Conservation (phyloP, 2,329 filamentous ascomycete genomes). For the Colletotrichum aenigma region DNA sequence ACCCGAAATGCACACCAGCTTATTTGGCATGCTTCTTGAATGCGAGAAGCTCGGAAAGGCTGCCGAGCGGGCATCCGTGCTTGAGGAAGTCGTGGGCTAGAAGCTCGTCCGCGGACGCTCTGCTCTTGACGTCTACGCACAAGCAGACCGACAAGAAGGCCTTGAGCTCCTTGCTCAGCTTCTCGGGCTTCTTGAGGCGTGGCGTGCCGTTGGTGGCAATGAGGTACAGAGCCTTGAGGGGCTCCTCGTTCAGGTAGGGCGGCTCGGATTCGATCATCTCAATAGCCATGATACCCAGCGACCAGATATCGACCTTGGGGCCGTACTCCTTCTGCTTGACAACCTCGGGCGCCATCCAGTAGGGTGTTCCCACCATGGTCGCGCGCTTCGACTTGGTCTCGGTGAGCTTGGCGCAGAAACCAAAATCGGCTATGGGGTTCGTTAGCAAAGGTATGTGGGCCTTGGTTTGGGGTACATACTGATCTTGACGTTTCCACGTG, state of each 20-base stretch:
- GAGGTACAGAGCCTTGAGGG: slow-evolving; percentile 93
- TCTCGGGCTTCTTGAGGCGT: slow-evolving; percentile 96
- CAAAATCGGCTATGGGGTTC: slow-evolving; percentile 81
- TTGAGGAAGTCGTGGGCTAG: slow-evolving; percentile 93
- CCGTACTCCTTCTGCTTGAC: slow-evolving; percentile 99
- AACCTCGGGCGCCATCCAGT: slow-evolving; percentile 99
- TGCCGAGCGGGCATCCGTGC: slow-evolving; percentile 83
- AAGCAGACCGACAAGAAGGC: slow-evolving; percentile 95
- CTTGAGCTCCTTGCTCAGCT: slow-evolving; percentile 96
- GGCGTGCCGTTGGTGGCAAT: slow-evolving; percentile 98
- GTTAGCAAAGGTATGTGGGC: slow-evolving; percentile 34
- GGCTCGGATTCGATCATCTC: slow-evolving; percentile 99
- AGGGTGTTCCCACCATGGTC: slow-evolving; percentile 98
- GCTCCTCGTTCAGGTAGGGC: slow-evolving; percentile 97
- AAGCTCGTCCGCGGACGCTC: slow-evolving; percentile 89
- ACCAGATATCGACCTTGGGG: slow-evolving; percentile 98
- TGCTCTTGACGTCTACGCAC: slow-evolving; percentile 93
- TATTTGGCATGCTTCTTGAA: slow-evolving; percentile 80
- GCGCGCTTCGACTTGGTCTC: slow-evolving; percentile 96
- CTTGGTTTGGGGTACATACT: slow-evolving; percentile 65
- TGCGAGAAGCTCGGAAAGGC: slow-evolving; percentile 83
- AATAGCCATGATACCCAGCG: slow-evolving; percentile 98
- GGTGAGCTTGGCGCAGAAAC: slow-evolving; percentile 98
- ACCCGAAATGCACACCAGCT: neutral
- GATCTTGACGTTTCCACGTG: slow-evolving; percentile 95